These are phyloP conservation scores for Ramaria rubella DNA, from an alignment of 768 basidiomycete species.

Conservation along the genomic window DNA sequence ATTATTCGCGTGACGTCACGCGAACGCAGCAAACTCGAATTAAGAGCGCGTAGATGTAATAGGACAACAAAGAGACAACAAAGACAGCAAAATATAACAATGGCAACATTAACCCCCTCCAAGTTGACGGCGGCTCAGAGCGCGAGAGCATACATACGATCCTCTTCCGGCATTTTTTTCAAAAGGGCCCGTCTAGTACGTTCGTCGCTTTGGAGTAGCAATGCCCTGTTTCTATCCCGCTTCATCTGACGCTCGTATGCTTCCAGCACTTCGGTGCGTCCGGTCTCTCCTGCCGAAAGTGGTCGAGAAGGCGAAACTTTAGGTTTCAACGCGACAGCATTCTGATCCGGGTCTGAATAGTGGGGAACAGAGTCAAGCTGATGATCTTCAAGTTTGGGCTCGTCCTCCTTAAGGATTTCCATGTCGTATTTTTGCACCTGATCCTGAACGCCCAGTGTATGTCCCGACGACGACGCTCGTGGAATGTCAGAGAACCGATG, in stretches of 20 bases:
- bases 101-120: neutral
- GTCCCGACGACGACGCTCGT: neutral
- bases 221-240: neutral
- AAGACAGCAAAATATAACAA: neutral
- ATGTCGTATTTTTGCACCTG: no score
- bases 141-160: neutral
- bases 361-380: neutral
- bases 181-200: neutral
- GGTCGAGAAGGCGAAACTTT: neutral
- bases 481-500: neutral
- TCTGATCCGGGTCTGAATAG: neutral
- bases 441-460: neutral
- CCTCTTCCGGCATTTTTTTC: neutral
- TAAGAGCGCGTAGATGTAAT: no score
- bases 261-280: neutral
- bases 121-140: neutral
- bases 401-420: no score
- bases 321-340: neutral
- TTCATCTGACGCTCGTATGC: neutral
- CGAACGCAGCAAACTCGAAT: no score
- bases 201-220: neutral
- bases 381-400: no score
- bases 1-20: no score
- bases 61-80: no score
- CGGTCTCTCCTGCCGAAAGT: neutral